Evolutionary conservation across 2,329 filamentous ascomycete genomes (phyloP).

Genomic region (Emergomyces pasteurianus): DNA sequence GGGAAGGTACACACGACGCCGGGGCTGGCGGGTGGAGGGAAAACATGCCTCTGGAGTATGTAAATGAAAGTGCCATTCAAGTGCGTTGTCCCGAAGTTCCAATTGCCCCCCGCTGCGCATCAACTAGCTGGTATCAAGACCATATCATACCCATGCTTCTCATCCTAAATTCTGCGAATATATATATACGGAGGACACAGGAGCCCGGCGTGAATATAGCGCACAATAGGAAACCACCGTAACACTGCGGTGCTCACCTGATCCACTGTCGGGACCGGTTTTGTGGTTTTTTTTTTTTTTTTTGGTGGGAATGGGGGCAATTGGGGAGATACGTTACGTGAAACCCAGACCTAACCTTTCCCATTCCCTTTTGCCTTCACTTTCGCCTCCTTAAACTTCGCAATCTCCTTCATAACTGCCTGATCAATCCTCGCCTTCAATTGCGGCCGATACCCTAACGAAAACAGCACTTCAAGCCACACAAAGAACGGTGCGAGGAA

Average conservation of each 20-base stretch:
- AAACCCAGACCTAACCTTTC: background rate
- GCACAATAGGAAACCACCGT: background rate
- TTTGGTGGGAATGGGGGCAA: background rate
- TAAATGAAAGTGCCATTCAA: background rate
- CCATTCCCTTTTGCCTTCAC: constrained; percentile 15
- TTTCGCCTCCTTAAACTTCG: constrained; percentile 54
- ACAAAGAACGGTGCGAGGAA: constrained; percentile 94
- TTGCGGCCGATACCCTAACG: constrained; percentile 78
- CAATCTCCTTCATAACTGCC: constrained; percentile 62
- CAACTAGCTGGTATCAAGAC: background rate
- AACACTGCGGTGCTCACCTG: background rate
- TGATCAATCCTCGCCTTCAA: constrained; percentile 70
- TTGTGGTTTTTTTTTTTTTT: no score
- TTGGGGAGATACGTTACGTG: no score
- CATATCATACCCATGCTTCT: background rate
- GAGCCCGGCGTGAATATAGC: background rate
- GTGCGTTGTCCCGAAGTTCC: background rate
- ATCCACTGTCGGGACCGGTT: constrained; percentile 7
- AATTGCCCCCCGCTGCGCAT: background rate
- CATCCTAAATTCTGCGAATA: background rate
- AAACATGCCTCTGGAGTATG: background rate
- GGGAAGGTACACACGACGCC: background rate
- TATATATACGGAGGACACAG: background rate
- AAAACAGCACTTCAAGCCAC: constrained; percentile 90
- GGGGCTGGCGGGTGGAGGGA: background rate